phyloP scores from a whole-genome alignment of 164 flowering plant species.

The Vitis amurensis region DNA sequence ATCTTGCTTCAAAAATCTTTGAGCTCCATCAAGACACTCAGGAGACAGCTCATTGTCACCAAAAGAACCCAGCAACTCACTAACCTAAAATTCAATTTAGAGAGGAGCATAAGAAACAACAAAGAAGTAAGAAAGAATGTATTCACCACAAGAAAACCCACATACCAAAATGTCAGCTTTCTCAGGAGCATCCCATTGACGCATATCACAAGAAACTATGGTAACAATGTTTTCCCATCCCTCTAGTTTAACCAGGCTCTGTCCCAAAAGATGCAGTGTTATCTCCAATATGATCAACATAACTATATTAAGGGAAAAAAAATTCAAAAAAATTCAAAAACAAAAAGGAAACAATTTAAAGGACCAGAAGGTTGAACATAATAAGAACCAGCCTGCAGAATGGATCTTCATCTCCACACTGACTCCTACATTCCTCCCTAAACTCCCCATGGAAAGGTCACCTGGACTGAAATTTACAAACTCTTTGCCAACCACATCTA shows the following conservation, averaged over 20 bases:
- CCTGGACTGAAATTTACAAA: too few relatives aligned
- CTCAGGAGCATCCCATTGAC: conserved; percentile 96
- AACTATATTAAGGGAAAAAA: background rate
- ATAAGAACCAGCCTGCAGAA: too few relatives aligned
- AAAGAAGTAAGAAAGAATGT: background rate
- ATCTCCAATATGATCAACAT: background rate
- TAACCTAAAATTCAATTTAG: conserved; percentile 53
- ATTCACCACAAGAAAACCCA: background rate
- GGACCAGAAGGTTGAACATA: too few relatives aligned
- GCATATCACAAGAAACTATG: conserved; percentile 92
- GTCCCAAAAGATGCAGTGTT: conserved; percentile 17
- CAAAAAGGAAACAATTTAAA: background rate
- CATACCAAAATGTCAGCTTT: conserved; percentile 93
- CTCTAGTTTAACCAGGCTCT: conserved; percentile 93
- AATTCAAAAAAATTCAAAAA: background rate
- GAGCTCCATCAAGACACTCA: conserved; percentile 99
- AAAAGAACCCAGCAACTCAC: conserved; percentile 97
- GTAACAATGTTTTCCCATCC: conserved; percentile 88
- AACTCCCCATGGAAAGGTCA: too few relatives aligned
- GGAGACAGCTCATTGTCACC: conserved; percentile 99
- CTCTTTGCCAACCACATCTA: too few relatives aligned
- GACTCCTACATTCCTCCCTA: too few relatives aligned
- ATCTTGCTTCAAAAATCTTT: conserved; percentile 78
- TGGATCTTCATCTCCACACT: too few relatives aligned
- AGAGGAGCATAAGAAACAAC: background rate